Evolutionary conservation across 371 early-diverging fungal genomes (phyloP), one percentile per base, ranked within the genome.

Genomic region (Rhizopus delemar): DNA sequence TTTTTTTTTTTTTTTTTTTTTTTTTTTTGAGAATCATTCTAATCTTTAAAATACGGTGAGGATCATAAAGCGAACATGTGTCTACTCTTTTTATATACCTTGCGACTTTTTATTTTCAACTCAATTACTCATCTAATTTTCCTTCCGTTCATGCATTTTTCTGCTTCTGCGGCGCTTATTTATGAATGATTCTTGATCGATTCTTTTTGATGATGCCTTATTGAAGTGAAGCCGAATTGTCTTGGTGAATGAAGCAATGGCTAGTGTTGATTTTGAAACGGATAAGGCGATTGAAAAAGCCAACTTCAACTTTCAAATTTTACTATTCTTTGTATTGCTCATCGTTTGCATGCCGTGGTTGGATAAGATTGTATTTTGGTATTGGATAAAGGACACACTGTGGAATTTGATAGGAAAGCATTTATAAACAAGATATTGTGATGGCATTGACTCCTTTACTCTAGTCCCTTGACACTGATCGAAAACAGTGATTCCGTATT

Each of bases 361-460:
- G 91, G 90, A 51, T 93, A 90, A 56, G 93, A 97, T 71, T 71
- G 82, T 55, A 86, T 96, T 9, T 57, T 95, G 39, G 94, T 96
- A 1, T 69, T 96, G 63, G 86, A 88, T 57, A 78, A 81, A 36
- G 95, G 95, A 22, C 31, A 68, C 15, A 77, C 92, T 4, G 71
- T 82, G 8, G 94, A 95, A 65, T 86, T 81, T 55, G 93, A 62
- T 29, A 73, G 62, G 69, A 71, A 63, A 54, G 62, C 4, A 50
- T 38, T 38, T 9, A 38, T 49, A 43, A 50, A 3, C n/a, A 34
- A 16, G 38, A 41, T 31, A 8, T 28, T 41, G 22, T 35, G 32
- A 31, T 0, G 8, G 31, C 12, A n/a, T 13, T 28, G 16, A 12
- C 59, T 82, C 76, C 65, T 72, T 75, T 35, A 81, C 80, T 12